These are phyloP conservation scores for Actinomortierella wolfii DNA, from an alignment of 371 early-diverging fungal genomes.

Conservation along the genomic window DNA sequence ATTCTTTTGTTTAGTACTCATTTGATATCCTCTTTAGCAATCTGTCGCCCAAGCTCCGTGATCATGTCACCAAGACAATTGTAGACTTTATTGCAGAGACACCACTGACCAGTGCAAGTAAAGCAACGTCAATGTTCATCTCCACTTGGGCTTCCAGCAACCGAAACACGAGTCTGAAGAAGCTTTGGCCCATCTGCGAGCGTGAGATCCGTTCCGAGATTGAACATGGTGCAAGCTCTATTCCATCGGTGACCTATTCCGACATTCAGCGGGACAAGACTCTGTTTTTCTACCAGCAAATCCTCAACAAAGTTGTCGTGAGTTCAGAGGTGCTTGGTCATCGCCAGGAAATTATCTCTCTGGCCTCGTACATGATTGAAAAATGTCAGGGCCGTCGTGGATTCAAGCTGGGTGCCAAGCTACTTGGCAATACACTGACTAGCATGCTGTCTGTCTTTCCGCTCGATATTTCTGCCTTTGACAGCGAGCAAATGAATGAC, in stretches of 20 bases:
- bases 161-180: constrained; percentile 57
- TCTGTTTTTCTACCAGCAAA: constrained; percentile 80
- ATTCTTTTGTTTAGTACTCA: constrained; percentile 50
- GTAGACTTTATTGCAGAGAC: constrained; percentile 62
- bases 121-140: constrained; percentile 56
- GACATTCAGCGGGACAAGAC: constrained; percentile 70
- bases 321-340: constrained; percentile 58
- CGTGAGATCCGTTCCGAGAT: constrained; percentile 68
- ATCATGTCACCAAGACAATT: constrained; percentile 62
- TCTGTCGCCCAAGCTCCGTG: constrained; percentile 66
- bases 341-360: constrained; percentile 53
- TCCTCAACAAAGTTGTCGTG: constrained; percentile 59
- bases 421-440: constrained; percentile 53
- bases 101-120: constrained; percentile 73
- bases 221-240: constrained; percentile 71
- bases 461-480: constrained; percentile 26
- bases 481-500: constrained; percentile 59
- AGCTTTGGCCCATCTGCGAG: constrained; percentile 65
- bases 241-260: constrained; percentile 57
- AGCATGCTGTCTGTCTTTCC: constrained; percentile 59
- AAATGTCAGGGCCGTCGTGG: constrained; percentile 70
- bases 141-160: constrained; percentile 43
- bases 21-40: constrained; percentile 71
- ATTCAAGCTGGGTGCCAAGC: constrained; percentile 74
- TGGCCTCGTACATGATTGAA: constrained; percentile 55